A percentile compares a stretch with the other conserved stretches of the same genome.
Conservation (phyloP, 495 filamentous ascomycete genomes). For the Cryomyces antarcticus region DNA sequence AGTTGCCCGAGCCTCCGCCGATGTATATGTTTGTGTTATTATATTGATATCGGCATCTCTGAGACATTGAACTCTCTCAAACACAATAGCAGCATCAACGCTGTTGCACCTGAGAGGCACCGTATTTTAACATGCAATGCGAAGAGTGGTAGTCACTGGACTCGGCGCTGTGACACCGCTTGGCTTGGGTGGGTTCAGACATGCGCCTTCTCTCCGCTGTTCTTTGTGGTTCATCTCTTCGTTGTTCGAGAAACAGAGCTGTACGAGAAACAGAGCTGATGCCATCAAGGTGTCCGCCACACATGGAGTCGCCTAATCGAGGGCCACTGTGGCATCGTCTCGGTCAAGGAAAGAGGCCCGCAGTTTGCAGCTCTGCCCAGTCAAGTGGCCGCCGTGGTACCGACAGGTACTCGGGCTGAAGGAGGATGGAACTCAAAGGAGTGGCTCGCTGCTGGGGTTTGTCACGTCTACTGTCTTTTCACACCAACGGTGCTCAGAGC, state of each 20-base stretch:
- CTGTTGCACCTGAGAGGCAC: too few relatives aligned
- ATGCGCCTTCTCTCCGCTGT: background rate
- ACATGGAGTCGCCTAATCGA: conserved; percentile 70
- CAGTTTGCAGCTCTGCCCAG: conserved; percentile 53
- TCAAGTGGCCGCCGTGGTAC: conserved; percentile 69
- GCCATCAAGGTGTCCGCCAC: conserved; percentile 36
- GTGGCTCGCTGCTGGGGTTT: conserved; percentile 36
- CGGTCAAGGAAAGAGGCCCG: conserved; percentile 35
- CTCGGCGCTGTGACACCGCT: conserved; percentile 84
- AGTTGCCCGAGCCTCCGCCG: too few relatives aligned
- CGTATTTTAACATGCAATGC: conserved; percentile 36
- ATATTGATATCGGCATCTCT: too few relatives aligned
- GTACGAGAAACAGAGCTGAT: background rate
- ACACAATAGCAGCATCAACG: too few relatives aligned
- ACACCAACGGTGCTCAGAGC: background rate
- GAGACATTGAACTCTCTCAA: too few relatives aligned
- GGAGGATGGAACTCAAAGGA: conserved; percentile 54
- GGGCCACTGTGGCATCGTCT: conserved; percentile 59
- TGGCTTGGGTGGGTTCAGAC: conserved; percentile 38
- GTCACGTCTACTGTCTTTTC: conserved; percentile 15
- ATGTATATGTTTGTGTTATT: too few relatives aligned
- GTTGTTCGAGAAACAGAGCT: background rate
- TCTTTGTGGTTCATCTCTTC: background rate
- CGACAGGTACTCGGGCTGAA: conserved; percentile 32
- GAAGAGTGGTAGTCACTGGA: conserved; percentile 87